Percentiles rank a stretch among this genome's conserved stretches.
These are phyloP conservation scores for Fusarium drepaniforme DNA, from an alignment of 2,329 filamentous ascomycete species.

Conservation along the genomic window DNA sequence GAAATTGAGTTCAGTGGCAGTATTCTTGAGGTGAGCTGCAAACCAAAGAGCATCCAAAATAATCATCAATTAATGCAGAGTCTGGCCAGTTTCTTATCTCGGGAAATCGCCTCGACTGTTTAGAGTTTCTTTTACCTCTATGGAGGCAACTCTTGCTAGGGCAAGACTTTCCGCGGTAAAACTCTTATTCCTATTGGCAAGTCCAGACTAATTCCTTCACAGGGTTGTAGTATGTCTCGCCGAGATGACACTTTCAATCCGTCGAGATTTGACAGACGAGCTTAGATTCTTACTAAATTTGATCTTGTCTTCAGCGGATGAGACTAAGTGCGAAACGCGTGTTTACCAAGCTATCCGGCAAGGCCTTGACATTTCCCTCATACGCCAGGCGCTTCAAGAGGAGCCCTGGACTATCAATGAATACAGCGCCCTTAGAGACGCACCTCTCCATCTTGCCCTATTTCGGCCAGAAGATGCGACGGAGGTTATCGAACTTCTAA, in stretches of 20 bases:
- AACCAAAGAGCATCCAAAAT: not conserved
- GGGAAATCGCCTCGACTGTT: rapidly evolving
- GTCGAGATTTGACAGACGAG: not conserved
- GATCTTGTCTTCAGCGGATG: not conserved
- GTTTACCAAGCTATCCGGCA: not conserved
- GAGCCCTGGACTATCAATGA: constrained; percentile 5
- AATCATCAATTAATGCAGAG: not conserved
- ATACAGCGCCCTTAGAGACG: not conserved
- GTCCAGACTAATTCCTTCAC: too few species aligned
- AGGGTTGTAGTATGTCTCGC: not conserved
- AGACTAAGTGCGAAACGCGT: not conserved
- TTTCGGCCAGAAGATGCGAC: rapidly evolving
- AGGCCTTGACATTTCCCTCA: too few species aligned
- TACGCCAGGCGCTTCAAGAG: not conserved
- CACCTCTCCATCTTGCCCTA: not conserved
- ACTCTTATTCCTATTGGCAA: too few species aligned
- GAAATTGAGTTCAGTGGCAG: not conserved
- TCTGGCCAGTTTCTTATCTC: not conserved
- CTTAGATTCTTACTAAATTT: not conserved
- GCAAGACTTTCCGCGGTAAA: not conserved
- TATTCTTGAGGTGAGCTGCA: not conserved
- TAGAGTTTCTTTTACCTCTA: not conserved
- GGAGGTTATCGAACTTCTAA: not conserved
- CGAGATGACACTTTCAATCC: rapidly evolving
- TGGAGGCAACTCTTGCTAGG: not conserved